A percentile compares a stretch with the other conserved stretches of the same genome.
Conservation (phyloP, 2,329 filamentous ascomycete genomes). For the Fonsecaea nubica region DNA sequence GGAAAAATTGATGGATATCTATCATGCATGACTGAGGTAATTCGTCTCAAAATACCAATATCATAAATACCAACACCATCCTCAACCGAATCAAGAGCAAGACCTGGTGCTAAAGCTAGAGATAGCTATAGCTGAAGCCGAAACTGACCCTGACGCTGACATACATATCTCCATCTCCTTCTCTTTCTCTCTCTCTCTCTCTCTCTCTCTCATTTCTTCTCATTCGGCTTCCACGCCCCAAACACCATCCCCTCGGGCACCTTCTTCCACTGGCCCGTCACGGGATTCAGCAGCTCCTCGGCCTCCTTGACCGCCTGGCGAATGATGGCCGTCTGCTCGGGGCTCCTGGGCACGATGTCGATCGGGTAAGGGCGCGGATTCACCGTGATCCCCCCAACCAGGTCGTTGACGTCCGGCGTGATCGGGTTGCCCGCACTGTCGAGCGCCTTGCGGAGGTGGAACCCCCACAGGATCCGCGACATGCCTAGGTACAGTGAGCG, state of each 20-base stretch:
- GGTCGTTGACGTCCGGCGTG: conserved; percentile 27
- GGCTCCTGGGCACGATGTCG: conserved; percentile 22
- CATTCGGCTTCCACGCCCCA: conserved; percentile 8
- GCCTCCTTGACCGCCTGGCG: conserved; percentile 8
- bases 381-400: background rate
- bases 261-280: conserved; percentile 43
- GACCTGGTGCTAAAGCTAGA: too few species aligned
- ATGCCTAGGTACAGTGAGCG: conserved; percentile 41
- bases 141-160: too few species aligned
- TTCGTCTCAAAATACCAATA: too few species aligned
- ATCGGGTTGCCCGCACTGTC: conserved; percentile 27
- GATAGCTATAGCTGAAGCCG: too few species aligned
- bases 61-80: too few species aligned
- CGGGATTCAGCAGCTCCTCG: conserved; percentile 37
- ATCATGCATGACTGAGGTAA: too few species aligned
- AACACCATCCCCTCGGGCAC: conserved; percentile 37
- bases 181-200: too few species aligned
- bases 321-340: conserved; percentile 13
- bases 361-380: background rate
- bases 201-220: background rate
- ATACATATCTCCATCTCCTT: too few species aligned
- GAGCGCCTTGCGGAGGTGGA: conserved; percentile 38
- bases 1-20: too few species aligned
- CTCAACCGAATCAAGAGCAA: too few species aligned
- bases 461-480: conserved; percentile 44